Percentiles rank a stretch among this genome's conserved stretches.
Evolutionary conservation across 192 early-diverging fungal genomes (phyloP).

Genomic region (Entophlyctis luteolus): DNA sequence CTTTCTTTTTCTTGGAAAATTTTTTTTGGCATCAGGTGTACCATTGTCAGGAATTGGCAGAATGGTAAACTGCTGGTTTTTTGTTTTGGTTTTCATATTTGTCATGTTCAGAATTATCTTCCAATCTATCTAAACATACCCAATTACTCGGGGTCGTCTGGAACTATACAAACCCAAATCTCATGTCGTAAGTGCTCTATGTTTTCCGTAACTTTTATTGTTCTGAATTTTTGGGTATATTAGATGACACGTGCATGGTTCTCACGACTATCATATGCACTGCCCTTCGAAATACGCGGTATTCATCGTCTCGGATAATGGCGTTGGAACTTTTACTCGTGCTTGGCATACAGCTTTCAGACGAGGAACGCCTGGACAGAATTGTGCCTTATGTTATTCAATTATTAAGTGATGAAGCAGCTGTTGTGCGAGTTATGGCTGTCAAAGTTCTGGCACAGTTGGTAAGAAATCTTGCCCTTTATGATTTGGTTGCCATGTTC

Average conservation of each 20-base stretch:
- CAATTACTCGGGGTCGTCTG: slow-evolving; percentile 12
- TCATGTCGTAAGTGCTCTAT: slow-evolving; percentile 8
- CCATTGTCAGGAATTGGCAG: not conserved
- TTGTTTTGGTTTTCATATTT: not conserved
- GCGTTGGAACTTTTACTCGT: slow-evolving; percentile 73
- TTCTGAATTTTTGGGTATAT: not conserved
- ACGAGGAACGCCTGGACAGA: slow-evolving; percentile 70
- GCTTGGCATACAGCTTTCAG: slow-evolving; percentile 50
- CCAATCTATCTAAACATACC: slow-evolving; percentile 35
- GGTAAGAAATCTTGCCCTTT: slow-evolving; percentile 36
- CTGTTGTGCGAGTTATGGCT: slow-evolving; percentile 59
- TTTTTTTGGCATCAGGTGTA: not conserved
- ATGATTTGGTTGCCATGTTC: no score
- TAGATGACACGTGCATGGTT: slow-evolving; percentile 67
- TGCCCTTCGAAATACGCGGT: slow-evolving; percentile 64
- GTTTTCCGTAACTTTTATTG: not conserved
- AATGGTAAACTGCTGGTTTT: not conserved
- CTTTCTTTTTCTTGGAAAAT: not conserved
- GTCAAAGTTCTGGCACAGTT: slow-evolving; percentile 66
- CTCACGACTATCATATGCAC: slow-evolving; percentile 67
- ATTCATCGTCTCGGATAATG: slow-evolving; percentile 65
- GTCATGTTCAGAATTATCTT: slow-evolving; percentile 1
- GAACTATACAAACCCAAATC: slow-evolving; percentile 12
- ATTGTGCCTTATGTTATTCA: slow-evolving; percentile 74
- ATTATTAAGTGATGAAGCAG: slow-evolving; percentile 60